These are phyloP conservation scores for Flaveria brownii DNA, from an alignment of 129 eudicot genomes.

Conservation along the genomic window DNA sequence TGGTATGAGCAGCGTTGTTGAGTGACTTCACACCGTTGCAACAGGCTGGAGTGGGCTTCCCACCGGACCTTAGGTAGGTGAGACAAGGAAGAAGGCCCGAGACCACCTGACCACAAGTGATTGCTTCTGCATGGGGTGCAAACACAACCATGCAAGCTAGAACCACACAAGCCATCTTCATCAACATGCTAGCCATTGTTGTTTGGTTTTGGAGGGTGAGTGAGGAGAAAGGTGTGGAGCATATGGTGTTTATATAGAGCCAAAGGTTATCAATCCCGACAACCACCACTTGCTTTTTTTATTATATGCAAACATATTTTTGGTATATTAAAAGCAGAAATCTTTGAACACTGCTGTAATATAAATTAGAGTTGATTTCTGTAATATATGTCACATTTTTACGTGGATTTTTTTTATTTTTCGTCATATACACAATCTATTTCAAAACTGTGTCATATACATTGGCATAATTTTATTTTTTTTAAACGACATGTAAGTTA, in stretches of 20 bases:
- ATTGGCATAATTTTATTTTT: no score
- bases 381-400: no score
- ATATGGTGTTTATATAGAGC: constrained; percentile 35
- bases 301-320: neutral
- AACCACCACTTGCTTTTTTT: neutral
- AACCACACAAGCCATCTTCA: constrained; percentile 38
- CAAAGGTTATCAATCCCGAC: neutral
- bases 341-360: no score
- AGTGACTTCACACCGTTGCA: constrained; percentile 44
- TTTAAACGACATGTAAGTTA: no score
- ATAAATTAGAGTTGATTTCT: no score
- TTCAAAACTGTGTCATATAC: no score
- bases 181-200: constrained; percentile 29
- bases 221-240: constrained; percentile 28
- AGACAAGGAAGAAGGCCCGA: constrained; percentile 32
- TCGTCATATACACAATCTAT: no score
- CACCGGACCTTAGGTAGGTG: constrained; percentile 6
- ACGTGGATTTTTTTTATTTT: no score
- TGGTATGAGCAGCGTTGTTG: constrained; percentile 33
- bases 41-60: constrained; percentile 18
- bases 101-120: constrained; percentile 31
- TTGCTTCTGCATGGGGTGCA: constrained; percentile 41
- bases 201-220: constrained; percentile 13
- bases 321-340: neutral
- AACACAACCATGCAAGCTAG: constrained; percentile 43